phyloP scores from a whole-genome alignment of 208 protist genomes.

The Crithidia mellificae region DNA sequence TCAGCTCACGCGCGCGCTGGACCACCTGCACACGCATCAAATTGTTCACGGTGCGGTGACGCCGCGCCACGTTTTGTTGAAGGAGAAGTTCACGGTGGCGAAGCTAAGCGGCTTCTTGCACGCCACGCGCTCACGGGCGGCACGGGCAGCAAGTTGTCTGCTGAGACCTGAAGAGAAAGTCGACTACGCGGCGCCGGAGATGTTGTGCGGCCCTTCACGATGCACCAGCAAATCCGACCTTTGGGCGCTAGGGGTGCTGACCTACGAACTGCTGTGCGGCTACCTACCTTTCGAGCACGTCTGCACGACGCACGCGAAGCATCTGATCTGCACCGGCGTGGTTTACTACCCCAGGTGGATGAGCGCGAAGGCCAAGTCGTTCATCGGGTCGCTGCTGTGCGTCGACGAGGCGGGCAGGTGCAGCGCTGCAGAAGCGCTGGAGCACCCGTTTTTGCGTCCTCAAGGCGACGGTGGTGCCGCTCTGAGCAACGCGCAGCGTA shows the following conservation, averaged over 20 bases:
- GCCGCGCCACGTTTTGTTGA: conserved; percentile 75
- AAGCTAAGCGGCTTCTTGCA: conserved; percentile 98
- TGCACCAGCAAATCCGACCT: conserved; percentile 66
- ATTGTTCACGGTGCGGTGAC: conserved; percentile 87
- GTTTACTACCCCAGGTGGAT: conserved; percentile 34
- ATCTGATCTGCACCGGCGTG: conserved; percentile 40
- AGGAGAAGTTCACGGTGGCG: conserved; percentile 26
- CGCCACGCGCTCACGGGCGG: conserved; percentile 35
- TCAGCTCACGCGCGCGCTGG: conserved; percentile 46
- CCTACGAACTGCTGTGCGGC: conserved; percentile 64
- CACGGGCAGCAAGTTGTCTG: neutral
- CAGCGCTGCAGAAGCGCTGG: conserved; percentile 45
- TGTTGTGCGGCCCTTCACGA: conserved; percentile 44
- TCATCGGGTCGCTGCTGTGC: conserved; percentile 55
- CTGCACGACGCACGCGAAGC: conserved; percentile 35
- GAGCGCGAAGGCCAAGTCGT: conserved; percentile 51
- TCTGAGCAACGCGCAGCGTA: no score
- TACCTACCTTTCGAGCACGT: conserved; percentile 51
- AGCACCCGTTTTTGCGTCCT: conserved; percentile 61
- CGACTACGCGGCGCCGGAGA: conserved; percentile 98
- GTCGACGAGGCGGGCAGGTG: conserved; percentile 53
- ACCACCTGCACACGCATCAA: conserved; percentile 52
- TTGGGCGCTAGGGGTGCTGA: conserved; percentile 73
- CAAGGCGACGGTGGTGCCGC: no score
- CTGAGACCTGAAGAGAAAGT: conserved; percentile 30